Evolutionary conservation across 352 stramenopile genomes (phyloP), one percentile per base, ranked within the genome.

Genomic region (Globisporangium heterothallicum): DNA sequence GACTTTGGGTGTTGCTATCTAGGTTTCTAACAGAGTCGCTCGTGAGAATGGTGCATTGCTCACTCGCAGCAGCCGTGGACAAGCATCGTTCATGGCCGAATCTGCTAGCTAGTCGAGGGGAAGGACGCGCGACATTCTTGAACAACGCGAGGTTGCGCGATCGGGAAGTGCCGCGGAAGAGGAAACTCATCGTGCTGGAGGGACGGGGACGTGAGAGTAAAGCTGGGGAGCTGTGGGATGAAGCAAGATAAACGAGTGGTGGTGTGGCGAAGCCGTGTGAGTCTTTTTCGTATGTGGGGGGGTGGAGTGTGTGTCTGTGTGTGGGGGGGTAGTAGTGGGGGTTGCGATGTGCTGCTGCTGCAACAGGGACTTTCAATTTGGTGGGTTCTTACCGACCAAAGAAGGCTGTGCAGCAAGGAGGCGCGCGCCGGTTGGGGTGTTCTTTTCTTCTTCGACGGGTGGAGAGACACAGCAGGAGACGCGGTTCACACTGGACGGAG

Each of bases 81-180:
- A 57, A 70, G 59, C 53, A 81, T 83, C 74, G 77, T 60, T 84
- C 70, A 53, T 84, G 76, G 69, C 76, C 76, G 53, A 79, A 84
- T 69, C 61, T 71, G 51, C 68, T 84, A 49, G 67, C 68, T 35
- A 79, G 43, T 14, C 69, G 61, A 30, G 58, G 56, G 12, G 53
- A 40, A 34, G 53, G 43, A 40, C 56, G 61, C 44, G 61, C 60
- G 16, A 50, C 60, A 41, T 67, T 64, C 41, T 61, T 61, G 52
- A 74, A 66, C n/a, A 77, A 53, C 29, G 60, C 63, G 19, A 56
- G 53, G 12, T 55, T 59, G 36, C 57, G 64, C 32, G 35, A 34
- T 24, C 42, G 56, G 53, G 56, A 59, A 16, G 57, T 56, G 53
- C 61, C 53, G 22, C 68, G 64, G 47, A 74, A 69, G 56, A 77